Evolutionary conservation across 192 early-diverging fungal species (phyloP), one percentile per base, ranked within the genome.

Genomic region (Coemansia brasiliensis): DNA sequence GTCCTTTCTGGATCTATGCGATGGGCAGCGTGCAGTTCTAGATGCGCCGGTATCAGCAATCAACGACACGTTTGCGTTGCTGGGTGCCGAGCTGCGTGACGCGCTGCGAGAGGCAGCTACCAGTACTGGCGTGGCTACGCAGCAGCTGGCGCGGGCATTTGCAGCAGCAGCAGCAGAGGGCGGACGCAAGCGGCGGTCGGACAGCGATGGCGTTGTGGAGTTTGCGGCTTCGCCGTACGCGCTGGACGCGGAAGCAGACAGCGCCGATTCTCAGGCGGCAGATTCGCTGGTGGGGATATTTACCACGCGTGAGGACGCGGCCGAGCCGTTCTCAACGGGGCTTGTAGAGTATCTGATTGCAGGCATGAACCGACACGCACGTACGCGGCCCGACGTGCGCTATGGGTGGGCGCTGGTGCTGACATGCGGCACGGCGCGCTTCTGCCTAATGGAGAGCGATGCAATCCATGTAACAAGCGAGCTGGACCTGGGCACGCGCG

Each of bases 381-480:
- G 73, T 21, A 17, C 18, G 29, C 43, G 48, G 6, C 59, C 59
- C 21, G 54, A 53, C 18, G 67, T 75, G 50, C 73, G 73, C 7
- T 45, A 62, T 21, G 54, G 54, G 13, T 75, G 73, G 73, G 73
- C 49, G 29, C 13, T 68, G 18, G 20, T 75, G 35, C 26, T 60
- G 42, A 54, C 53, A 27, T 55, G 62, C 13, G 67, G 67, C 24
- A 20, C 42, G 5, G 51, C 55, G 66, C 66, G 73, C 25, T 15
- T 43, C 17, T 75, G 73, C n/a, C 55, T 75, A 51, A n/a, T 69
- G 17, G 73, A 75, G 20, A 60, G 58, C 62, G 73, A 75, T 44
- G 73, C 73, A 5, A 69, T 75, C 39, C 73, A 75, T 22, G 24
- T 75, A 13, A 40, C 66, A 1, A 27, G 40, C 12, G 45, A 55